Conservation (phyloP, 345 rosid species). For the Populus deltoides region DNA sequence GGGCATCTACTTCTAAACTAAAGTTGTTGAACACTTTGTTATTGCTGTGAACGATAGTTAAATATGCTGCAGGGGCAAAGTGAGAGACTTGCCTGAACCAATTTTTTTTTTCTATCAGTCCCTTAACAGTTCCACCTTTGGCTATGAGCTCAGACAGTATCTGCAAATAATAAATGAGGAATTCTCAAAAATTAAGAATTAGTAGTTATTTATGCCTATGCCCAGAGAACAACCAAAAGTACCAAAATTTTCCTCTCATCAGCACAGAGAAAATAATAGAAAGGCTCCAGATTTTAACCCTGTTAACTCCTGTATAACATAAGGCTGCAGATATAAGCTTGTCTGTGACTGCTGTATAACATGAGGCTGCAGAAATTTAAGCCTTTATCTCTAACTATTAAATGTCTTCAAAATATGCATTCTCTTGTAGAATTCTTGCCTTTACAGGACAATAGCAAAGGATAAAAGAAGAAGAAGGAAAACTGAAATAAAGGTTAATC, state of each 20-base stretch:
- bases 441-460: neutral
- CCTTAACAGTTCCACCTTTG: slow-evolving; percentile 89
- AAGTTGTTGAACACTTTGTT: neutral
- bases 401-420: neutral
- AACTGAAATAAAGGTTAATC: neutral
- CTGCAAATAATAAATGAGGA: slow-evolving; percentile 32
- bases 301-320: neutral
- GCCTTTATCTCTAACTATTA: neutral
- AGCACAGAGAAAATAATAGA: neutral
- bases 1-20: neutral
- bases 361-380: neutral
- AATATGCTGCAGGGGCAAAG: slow-evolving; percentile 13
- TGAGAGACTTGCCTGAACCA: slow-evolving; percentile 76
- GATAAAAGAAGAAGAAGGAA: neutral
- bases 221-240: neutral
- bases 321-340: neutral
- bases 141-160: slow-evolving; percentile 80
- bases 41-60: neutral
- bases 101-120: slow-evolving; percentile 73
- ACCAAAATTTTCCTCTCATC: neutral
- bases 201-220: neutral
- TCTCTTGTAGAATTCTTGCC: neutral
- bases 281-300: neutral
- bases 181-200: neutral
- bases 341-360: neutral